These are phyloP conservation scores for Apophysomyces trapeziformis DNA, from an alignment of 371 early-diverging fungal genomes.

Conservation along the genomic window DNA sequence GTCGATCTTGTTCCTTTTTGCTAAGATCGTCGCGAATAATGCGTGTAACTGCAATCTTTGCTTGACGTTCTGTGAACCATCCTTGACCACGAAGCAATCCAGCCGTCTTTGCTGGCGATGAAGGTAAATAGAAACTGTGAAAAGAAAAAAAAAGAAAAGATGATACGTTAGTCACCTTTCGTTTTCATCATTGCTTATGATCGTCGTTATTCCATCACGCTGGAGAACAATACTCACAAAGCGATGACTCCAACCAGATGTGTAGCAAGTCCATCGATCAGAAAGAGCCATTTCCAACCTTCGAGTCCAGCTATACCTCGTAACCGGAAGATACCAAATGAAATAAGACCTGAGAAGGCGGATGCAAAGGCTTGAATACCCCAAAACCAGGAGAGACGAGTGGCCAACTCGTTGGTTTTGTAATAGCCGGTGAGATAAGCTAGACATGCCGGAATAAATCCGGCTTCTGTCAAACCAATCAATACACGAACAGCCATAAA, in stretches of 20 bases:
- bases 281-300: conserved; percentile 66
- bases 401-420: conserved; percentile 61
- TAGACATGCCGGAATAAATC: conserved; percentile 64
- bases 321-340: conserved; percentile 61
- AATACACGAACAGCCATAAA: conserved; percentile 34
- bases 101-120: conserved; percentile 39
- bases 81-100: conserved; percentile 37
- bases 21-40: conserved; percentile 56
- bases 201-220: neutral
- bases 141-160: neutral
- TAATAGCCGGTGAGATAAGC: conserved; percentile 64
- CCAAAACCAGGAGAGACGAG: conserved; percentile 65
- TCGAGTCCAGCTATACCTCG: conserved; percentile 55
- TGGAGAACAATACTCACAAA: conserved; percentile 27
- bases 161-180: no score
- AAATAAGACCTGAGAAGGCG: conserved; percentile 61
- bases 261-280: conserved; percentile 58
- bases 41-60: conserved; percentile 56
- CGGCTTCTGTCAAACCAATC: conserved; percentile 53
- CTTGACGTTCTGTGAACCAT: conserved; percentile 30
- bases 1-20: conserved; percentile 43
- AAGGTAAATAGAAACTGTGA: conserved; percentile 52
- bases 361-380: conserved; percentile 60
- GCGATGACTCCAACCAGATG: conserved; percentile 47
- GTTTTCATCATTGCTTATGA: no score